phyloP scores from a whole-genome alignment of 202 grass and related monocot genomes.

The Carex arenaria region DNA sequence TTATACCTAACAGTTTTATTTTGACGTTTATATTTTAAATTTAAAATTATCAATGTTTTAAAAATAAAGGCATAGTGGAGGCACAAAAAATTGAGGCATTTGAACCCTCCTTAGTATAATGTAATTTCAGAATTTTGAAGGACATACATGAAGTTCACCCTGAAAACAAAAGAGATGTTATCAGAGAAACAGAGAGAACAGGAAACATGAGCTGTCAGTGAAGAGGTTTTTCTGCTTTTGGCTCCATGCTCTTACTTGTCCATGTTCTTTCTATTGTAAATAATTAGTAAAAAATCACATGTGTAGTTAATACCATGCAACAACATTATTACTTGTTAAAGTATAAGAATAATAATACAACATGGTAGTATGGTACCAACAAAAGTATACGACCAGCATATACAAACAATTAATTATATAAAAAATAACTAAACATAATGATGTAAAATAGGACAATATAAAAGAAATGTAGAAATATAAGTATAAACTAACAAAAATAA shows the following conservation, averaged over 20 bases:
- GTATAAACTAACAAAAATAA: too few relatives aligned
- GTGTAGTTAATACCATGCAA: too few relatives aligned
- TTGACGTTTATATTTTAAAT: too few relatives aligned
- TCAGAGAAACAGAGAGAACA: background rate
- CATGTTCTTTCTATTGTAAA: background rate
- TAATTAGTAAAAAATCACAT: background rate
- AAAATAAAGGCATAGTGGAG: too few relatives aligned
- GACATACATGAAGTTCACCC: too few relatives aligned
- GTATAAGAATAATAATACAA: background rate
- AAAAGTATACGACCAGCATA: background rate
- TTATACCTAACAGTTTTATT: too few relatives aligned
- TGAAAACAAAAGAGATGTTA: background rate
- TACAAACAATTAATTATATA: too few relatives aligned
- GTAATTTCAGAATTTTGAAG: too few relatives aligned
- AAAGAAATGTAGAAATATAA: background rate
- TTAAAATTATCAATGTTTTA: too few relatives aligned
- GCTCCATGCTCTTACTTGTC: background rate
- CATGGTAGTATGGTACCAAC: background rate
- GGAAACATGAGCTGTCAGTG: conserved; percentile 4
- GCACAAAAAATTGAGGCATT: too few relatives aligned
- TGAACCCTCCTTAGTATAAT: too few relatives aligned
- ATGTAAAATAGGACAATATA: background rate
- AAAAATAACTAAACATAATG: too few relatives aligned
- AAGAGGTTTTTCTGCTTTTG: conserved; percentile 1
- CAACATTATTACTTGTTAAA: background rate